Evolutionary conservation across 2,329 filamentous ascomycete genomes (phyloP).

Genomic region (Cercospora sp.): DNA sequence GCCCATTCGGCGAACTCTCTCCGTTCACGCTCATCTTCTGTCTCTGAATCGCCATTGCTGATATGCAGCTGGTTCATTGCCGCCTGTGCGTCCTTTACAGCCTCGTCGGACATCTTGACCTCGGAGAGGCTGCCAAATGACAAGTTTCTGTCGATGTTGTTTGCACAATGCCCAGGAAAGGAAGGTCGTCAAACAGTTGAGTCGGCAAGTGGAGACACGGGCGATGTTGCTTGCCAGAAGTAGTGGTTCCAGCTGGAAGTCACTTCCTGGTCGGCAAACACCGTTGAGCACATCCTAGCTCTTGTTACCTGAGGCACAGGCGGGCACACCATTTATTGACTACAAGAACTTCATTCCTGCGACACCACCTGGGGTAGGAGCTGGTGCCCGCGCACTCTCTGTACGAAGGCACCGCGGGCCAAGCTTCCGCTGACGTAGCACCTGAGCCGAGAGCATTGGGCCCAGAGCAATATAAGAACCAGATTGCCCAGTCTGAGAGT

Average conservation of each 20-base stretch:
- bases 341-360: background rate
- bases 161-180: conserved; percentile 8
- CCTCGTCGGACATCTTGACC: background rate
- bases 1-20: conserved; percentile 9
- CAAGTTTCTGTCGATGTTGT: conserved; percentile 1
- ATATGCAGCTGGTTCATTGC: conserved; percentile 1
- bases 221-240: background rate
- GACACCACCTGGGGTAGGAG: background rate
- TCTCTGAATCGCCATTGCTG: conserved; percentile 8
- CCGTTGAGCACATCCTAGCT: background rate
- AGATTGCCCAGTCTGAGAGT: background rate
- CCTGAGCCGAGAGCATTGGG: background rate
- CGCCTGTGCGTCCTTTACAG: background rate
- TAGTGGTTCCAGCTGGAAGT: background rate
- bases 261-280: background rate
- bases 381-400: background rate
- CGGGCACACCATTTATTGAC: background rate
- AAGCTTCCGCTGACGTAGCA: background rate
- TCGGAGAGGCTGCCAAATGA: background rate
- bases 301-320: background rate
- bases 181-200: background rate
- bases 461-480: background rate
- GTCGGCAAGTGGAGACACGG: background rate
- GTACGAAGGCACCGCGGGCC: background rate
- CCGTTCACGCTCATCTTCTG: conserved; percentile 4